phyloP scores from a whole-genome alignment of 1,284 basidiomycete species.

The Pseudozyma sp. region DNA sequence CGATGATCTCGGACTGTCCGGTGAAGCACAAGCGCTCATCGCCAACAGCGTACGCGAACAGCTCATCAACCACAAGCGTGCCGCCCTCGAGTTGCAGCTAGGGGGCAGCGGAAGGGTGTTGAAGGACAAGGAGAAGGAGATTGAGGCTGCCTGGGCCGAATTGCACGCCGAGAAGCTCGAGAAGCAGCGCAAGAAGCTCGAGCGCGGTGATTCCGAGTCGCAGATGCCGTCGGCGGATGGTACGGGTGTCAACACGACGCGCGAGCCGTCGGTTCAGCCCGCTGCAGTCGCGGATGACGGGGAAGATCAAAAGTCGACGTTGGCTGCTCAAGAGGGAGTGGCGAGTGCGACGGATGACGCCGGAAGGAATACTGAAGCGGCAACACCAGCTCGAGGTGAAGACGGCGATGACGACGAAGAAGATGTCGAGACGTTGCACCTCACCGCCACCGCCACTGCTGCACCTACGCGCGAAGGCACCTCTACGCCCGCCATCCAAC shows the following conservation, averaged over 20 bases:
- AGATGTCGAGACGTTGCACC: constrained; percentile 50
- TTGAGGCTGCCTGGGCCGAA: constrained; percentile 42
- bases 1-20: constrained; percentile 85
- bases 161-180: constrained; percentile 70
- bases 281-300: constrained; percentile 5
- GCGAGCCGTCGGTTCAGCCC: constrained; percentile 35
- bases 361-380: not conserved
- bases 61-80: constrained; percentile 89
- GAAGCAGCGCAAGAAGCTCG: constrained; percentile 32
- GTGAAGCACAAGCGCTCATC: constrained; percentile 87
- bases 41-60: constrained; percentile 95
- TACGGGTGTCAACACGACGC: constrained; percentile 14
- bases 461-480: constrained; percentile 45
- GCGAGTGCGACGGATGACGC: not conserved
- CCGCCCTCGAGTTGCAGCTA: constrained; percentile 91
- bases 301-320: constrained; percentile 3
- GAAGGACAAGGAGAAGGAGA: constrained; percentile 52
- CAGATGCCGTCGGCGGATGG: constrained; percentile 21
- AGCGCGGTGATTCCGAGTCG: constrained; percentile 16
- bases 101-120: constrained; percentile 72
- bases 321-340: not conserved
- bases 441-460: constrained; percentile 47
- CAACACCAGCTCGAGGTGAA: constrained; percentile 3
- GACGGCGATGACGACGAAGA: constrained; percentile 39
- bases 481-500: constrained; percentile 34